phyloP scores from a whole-genome alignment of 2,329 filamentous ascomycete genomes.

The Penicillium olsonii region DNA sequence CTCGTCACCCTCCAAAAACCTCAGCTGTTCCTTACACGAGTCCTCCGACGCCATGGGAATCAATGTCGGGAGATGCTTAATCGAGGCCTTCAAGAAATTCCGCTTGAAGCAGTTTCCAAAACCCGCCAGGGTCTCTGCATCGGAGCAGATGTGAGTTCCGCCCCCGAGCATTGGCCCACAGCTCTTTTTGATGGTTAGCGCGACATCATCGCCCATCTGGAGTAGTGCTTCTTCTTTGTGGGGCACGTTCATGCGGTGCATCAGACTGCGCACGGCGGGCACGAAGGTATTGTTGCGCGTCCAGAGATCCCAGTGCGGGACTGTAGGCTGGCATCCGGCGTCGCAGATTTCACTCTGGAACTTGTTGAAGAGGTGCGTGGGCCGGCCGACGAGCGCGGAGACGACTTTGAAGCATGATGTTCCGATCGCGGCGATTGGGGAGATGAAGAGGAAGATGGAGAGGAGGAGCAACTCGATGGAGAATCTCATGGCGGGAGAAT shows the following conservation, averaged over 20 bases:
- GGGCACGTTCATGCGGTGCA: conserved; percentile 32
- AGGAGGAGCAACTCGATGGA: conserved; percentile 17
- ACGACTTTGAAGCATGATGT: conserved; percentile 85
- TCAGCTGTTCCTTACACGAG: conserved; percentile 32
- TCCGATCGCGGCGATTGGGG: conserved; percentile 27
- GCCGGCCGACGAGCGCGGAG: conserved; percentile 57
- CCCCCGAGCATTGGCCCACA: conserved; percentile 33
- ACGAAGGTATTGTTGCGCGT: conserved; percentile 40
- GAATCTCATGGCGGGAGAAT: conserved; percentile 23
- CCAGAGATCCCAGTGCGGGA: conserved; percentile 40
- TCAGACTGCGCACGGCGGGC: conserved; percentile 34
- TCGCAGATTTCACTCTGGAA: conserved; percentile 39
- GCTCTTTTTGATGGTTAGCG: conserved; percentile 34
- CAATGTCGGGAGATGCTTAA: conserved; percentile 31
- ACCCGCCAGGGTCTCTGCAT: conserved; percentile 31
- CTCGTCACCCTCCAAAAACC: conserved; percentile 32
- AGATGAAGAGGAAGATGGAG: conserved; percentile 18
- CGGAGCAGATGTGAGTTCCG: conserved; percentile 36
- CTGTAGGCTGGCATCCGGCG: conserved; percentile 34
- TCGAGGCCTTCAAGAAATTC: conserved; percentile 33
- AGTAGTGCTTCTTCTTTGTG: conserved; percentile 33
- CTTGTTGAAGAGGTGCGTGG: conserved; percentile 32
- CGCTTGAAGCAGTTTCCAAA: conserved; percentile 39
- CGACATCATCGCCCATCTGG: conserved; percentile 37
- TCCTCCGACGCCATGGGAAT: conserved; percentile 35